phyloP scores from a whole-genome alignment of 225 moss, liverwort and hornwort species.

The Pseudisothecium myosuroides region DNA sequence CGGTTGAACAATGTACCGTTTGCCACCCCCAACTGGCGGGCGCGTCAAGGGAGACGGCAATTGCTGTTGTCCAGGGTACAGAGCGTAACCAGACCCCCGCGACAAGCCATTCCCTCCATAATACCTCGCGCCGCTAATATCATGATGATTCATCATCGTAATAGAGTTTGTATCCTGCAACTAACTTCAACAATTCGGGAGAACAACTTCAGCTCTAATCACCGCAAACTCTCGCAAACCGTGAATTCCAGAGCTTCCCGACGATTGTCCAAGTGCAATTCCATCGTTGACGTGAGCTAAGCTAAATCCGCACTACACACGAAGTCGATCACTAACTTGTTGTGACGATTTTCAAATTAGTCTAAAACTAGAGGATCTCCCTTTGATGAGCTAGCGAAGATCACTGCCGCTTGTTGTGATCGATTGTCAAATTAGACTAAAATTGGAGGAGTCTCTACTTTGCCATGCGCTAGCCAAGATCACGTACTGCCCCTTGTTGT shows the following conservation, averaged over 20 bases:
- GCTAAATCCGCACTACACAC: background rate
- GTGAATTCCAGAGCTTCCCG: background rate
- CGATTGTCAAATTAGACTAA: background rate
- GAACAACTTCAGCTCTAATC: background rate
- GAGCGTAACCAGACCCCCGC: background rate
- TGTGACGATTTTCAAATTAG: background rate
- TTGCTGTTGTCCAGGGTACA: background rate
- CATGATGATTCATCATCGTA: background rate
- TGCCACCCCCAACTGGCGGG: background rate
- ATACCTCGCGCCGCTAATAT: background rate
- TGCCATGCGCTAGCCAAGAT: background rate
- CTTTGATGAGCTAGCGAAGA: background rate
- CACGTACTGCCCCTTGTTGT: background rate
- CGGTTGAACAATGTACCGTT: background rate
- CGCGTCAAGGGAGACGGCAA: background rate
- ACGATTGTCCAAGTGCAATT: background rate
- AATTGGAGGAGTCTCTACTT: background rate
- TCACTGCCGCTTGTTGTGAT: background rate
- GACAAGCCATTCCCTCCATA: background rate
- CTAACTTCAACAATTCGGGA: background rate
- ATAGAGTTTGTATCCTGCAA: background rate
- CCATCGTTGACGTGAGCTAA: background rate
- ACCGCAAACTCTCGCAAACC: background rate
- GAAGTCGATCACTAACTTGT: background rate
- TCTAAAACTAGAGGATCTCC: background rate